Evolutionary conservation across 352 stramenopile species (phyloP).

Genomic region (Globisporangium barbulae): DNA sequence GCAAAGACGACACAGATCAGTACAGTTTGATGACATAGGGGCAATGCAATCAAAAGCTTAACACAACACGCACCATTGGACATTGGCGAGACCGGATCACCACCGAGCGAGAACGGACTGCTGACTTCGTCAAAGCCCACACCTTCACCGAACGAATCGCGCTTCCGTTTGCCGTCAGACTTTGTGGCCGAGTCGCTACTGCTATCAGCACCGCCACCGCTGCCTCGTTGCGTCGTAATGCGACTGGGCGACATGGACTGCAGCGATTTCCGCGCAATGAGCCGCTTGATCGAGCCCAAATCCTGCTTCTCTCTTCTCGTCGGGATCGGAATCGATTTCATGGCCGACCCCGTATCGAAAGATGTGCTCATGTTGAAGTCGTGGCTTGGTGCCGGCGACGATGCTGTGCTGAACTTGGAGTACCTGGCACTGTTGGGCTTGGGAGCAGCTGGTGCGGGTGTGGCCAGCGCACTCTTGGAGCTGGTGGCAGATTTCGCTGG

Average conservation of each 20-base stretch:
- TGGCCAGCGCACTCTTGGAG: not conserved
- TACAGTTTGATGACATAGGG: not conserved
- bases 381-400: slow-evolving; percentile 17
- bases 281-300: slow-evolving; percentile 11
- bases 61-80: slow-evolving; percentile 49
- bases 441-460: slow-evolving; percentile 1
- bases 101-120: slow-evolving; percentile 63
- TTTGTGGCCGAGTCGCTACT: not conserved
- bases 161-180: slow-evolving; percentile 20
- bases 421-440: slow-evolving; percentile 14
- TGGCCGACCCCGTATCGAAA: slow-evolving; percentile 19
- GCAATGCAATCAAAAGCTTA: not conserved
- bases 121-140: slow-evolving; percentile 34
- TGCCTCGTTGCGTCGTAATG: not conserved
- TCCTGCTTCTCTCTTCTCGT: slow-evolving; percentile 20
- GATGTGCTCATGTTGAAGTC: slow-evolving; percentile 21
- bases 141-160: slow-evolving; percentile 25
- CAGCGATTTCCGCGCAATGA: slow-evolving; percentile 20
- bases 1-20: not conserved
- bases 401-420: slow-evolving; percentile 20
- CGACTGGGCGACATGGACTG: slow-evolving; percentile 7
- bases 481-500: not conserved
- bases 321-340: slow-evolving; percentile 29
- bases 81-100: slow-evolving; percentile 56
- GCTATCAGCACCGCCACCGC: not conserved